Conservation (phyloP, 495 filamentous ascomycete genomes). For the Penicillium verhagenii region DNA sequence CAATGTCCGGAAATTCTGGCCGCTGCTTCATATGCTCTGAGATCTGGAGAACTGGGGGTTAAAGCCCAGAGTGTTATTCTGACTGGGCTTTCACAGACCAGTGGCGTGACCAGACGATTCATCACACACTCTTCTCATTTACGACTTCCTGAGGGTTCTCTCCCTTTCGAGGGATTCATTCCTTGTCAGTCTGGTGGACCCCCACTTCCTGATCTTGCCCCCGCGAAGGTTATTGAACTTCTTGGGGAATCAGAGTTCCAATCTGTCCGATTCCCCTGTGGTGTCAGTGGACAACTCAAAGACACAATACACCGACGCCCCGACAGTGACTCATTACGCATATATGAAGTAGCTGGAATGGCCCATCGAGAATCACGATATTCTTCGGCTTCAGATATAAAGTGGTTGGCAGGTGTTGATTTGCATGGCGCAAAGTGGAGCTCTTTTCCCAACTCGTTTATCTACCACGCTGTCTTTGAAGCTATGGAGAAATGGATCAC, state of each 20-base stretch:
- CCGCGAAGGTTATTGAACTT: conserved; percentile 8
- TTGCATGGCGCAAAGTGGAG: conserved; percentile 5
- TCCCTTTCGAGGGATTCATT: conserved; percentile 10
- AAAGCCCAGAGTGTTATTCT: conserved; percentile 3
- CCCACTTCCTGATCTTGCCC: conserved; percentile 4
- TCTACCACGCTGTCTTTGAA: conserved; percentile 12
- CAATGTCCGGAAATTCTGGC: conserved; percentile 12
- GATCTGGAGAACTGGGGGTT: not conserved
- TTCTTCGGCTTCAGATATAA: not conserved
- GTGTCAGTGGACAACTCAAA: not conserved
- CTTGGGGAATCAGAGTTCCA: conserved; percentile 5
- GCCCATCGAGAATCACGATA: conserved; percentile 12
- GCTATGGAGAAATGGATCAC: conserved; percentile 12
- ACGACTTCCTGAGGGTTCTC: conserved; percentile 2
- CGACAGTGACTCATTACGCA: conserved; percentile 3
- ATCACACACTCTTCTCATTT: conserved; percentile 6
- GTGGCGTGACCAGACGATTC: conserved; percentile 8
- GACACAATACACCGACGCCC: conserved; percentile 2
- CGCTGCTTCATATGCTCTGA: conserved; percentile 8
- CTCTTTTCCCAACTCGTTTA: conserved; percentile 8
- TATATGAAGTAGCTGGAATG: conserved; percentile 15
- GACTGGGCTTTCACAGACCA: conserved; percentile 9
- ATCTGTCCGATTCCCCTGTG: not conserved
- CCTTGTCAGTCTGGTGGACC: conserved; percentile 8
- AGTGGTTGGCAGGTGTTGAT: not conserved